These are phyloP conservation scores for Aegilops speltoides DNA, from an alignment of 176 grass and related monocot species.

Conservation along the genomic window DNA sequence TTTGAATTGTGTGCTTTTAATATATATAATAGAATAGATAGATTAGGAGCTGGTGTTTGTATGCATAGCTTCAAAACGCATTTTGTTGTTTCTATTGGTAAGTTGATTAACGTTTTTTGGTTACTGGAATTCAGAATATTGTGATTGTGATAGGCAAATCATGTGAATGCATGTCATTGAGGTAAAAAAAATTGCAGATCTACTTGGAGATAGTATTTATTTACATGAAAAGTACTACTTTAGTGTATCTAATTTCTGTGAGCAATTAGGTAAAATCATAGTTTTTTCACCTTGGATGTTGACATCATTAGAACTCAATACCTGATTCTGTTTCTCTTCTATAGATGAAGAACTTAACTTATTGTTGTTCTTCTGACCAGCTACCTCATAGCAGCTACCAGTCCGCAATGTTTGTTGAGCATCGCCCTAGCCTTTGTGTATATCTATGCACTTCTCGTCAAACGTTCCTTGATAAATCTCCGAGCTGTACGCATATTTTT, in stretches of 20 bases:
- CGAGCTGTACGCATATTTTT: conserved; percentile 62
- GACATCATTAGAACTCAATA: not conserved
- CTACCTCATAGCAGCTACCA: conserved; percentile 68
- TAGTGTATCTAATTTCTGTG: not conserved
- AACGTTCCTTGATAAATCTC: conserved; percentile 61
- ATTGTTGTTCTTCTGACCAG: conserved; percentile 39
- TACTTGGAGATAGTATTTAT: not conserved
- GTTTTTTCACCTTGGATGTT: not conserved
- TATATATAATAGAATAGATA: not conserved
- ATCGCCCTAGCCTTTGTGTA: conserved; percentile 69
- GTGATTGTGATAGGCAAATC: not conserved
- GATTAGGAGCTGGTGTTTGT: not conserved
- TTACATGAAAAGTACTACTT: not conserved
- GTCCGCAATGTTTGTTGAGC: conserved; percentile 85
- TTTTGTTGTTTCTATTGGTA: not conserved
- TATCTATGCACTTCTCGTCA: conserved; percentile 86
- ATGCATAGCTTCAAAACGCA: not conserved
- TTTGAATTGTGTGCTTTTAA: not conserved
- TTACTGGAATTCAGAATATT: not conserved
- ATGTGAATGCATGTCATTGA: not conserved
- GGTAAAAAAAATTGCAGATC: not conserved
- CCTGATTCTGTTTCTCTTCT: not conserved
- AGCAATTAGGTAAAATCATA: not conserved
- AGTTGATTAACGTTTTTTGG: not conserved
- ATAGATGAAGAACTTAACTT: not conserved